Evolutionary conservation across 2,329 filamentous ascomycete genomes (phyloP).

Genomic region (Myriosclerotinia curreyana): DNA sequence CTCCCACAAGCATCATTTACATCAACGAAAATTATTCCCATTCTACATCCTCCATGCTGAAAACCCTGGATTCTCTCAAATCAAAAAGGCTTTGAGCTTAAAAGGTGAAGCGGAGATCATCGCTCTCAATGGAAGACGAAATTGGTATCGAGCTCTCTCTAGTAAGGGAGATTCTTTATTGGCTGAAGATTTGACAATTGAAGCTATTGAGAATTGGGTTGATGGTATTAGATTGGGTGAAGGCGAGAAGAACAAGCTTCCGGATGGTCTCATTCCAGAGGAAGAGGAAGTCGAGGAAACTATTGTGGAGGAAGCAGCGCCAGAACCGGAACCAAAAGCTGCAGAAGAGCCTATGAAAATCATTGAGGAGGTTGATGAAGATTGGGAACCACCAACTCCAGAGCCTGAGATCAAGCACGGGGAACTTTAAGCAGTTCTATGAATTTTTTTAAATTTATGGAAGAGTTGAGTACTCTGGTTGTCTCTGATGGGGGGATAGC

Average conservation of each 20-base stretch:
- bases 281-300: conserved; percentile 45
- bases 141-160: conserved; percentile 76
- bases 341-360: conserved; percentile 19
- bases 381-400: conserved; percentile 12
- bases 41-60: conserved; percentile 70
- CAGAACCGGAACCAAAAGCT: conserved; percentile 25
- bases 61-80: conserved; percentile 53
- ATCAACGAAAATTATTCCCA: conserved; percentile 71
- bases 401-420: conserved; percentile 23
- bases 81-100: conserved; percentile 64
- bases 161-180: conserved; percentile 36
- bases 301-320: conserved; percentile 42
- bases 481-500: background rate
- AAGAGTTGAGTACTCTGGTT: background rate
- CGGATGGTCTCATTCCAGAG: conserved; percentile 54
- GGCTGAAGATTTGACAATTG: conserved; percentile 49
- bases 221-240: conserved; percentile 90
- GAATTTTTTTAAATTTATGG: background rate
- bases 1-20: conserved; percentile 68
- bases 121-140: conserved; percentile 78
- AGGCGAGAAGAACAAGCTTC: conserved; percentile 72
- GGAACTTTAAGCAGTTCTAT: conserved; percentile 18
- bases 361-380: conserved; percentile 14
- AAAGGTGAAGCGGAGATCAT: conserved; percentile 65
- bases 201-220: conserved; percentile 77